Evolutionary conservation across 805 yeast genomes (phyloP), one percentile per base, ranked within the genome.

Genomic region (Candida methanosorbosa): DNA sequence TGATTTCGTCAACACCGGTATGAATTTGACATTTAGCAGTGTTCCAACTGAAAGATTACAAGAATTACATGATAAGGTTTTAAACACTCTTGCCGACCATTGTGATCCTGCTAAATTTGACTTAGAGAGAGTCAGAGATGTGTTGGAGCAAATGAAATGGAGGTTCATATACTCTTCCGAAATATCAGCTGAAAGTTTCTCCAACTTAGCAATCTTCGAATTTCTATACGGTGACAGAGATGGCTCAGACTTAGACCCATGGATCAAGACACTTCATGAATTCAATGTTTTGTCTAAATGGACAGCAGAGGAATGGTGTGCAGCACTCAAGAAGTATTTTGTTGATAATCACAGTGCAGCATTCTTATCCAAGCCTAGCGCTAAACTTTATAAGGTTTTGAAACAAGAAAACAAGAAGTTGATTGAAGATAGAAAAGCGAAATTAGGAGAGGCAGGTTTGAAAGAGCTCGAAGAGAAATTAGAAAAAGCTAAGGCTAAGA

Each of bases 211-310:
- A 7, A 81, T 86, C 34, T 67, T 68, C 26, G 94, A 85, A 46
- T 90, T 86, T 54, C 50, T 86, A 9, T 92, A 90, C 50, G 95
- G 96, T 32, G 64, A 74, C 31, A 46, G 55, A 2, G 76, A 75
- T 37, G 83, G 83, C 2, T 54, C 70, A 6, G 75, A 77, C 35
- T 61, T 90, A 38, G 56, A 61, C 3, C 54, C 56, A n/a, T 72
- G 81, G 68, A 43, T 75, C 18, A 68, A 71, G 39, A 66, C 70
- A 33, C 57, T 84, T 33, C 46, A 57, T 9, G 92, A 81, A 41
- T 85, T 70, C 53, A 80, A 77, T 16, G 60, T 45, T 1, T 63
- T 90, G 34, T 38, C 59, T 11, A 33, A 49, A 1, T 90, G 96
- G 96, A 43, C 71, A 7, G 48, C 64, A 6, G 68, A 69, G 9